Evolutionary conservation across 75 land plant species (phyloP), one percentile per base, ranked within the genome.

Genomic region (Larix kaempferi): DNA sequence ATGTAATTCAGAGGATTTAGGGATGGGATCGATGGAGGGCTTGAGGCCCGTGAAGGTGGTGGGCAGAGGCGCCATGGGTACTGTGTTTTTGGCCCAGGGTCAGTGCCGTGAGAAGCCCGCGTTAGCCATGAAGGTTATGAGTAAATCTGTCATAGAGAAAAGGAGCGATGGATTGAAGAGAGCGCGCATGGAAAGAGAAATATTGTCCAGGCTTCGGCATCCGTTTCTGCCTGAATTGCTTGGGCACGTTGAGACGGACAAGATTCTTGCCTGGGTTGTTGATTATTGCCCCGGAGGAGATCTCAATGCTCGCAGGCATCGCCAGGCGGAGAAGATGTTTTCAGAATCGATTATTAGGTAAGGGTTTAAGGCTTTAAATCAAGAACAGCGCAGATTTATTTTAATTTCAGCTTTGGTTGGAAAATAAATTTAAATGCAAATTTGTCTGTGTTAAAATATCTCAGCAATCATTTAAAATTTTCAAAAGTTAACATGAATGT

Each of bases 231-330:
- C 94, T 13, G 39, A 57, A 6, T 82, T 92, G 27, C 60, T 77
- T 14, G 89, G 88, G 5, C 65, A 82, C n/a, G 60, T 92, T 17
- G 80, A 77, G 52, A 85, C 90, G 10, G 77, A 86, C 2, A 75
- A 79, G 27, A 37, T 87, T 35, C 76, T 92, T 44, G 92, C 85
- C 26, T 92, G 86, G 81, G 93, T 84, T 57, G 84, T 91, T 2
- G 86, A 89, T 54, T 85, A 80, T 65, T 93, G 95, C 81, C 82
- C 91, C 41, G 95, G 95, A 3, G 88, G 90, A 10, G 88, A 91
- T 76, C 82, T 93, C 22, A 78, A 84, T 77, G 62, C 78, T 11
- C 79, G 91, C 16, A 49, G 95, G 56, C 77, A 77, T 33, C 75
- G 74, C 3, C 93, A 91, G 82, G 84, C 86, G 14, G 95, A 92